Base-by-base conservation (phyloP, 176 grass and related monocot genomes). In the Tillandsia leiboldiana region DNA sequence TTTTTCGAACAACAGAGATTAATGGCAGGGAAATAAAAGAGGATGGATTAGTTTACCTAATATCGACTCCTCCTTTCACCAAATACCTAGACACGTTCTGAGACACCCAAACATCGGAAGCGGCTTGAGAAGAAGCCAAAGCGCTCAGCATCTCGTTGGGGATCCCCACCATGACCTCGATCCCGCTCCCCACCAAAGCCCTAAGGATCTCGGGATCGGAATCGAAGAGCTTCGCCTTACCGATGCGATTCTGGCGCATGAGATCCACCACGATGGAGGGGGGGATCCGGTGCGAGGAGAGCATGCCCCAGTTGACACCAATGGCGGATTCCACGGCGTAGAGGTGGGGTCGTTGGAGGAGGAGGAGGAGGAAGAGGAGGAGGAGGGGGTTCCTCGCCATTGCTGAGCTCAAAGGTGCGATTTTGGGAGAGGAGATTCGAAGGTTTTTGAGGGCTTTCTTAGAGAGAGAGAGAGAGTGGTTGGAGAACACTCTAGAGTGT, bases 281-380 rank as follows among this genome's bases (percentile, higher is more conserved):
- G 27, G 87, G 80, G 18, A 84, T 72, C 82, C 69, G 80, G 82
- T 91, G 91, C 48, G 82, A 85, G 3, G 87, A 79, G 12, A 96
- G 48, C 24, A 80, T 91, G 56, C 91, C 91, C 91, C 91, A 91
- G 85, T 96, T 96, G 70, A 96, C 88, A 23, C 91, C 91, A 11
- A 91, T 50, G 29, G 88, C 91, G 48, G 83, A 86, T 18, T 91
- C 82, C 64, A 80, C 82, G 12, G 20, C 67, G 9, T 68, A 57
- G 15, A 83, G 23, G 15, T 2, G 26, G 23, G 61, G 75, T 66
- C 82, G 58, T n/a, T 63, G 77, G 2, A 85, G 51, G 29, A 80
- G 50, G 12, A 79, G 58, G 48, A 78, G 42, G 14, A 63, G 53
- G 2, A 84, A 0, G n/a, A 84, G 54, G 51, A 63, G 56, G 13